Conservation (phyloP, 371 early-diverging fungal species). For the Mucor plumbeus region DNA sequence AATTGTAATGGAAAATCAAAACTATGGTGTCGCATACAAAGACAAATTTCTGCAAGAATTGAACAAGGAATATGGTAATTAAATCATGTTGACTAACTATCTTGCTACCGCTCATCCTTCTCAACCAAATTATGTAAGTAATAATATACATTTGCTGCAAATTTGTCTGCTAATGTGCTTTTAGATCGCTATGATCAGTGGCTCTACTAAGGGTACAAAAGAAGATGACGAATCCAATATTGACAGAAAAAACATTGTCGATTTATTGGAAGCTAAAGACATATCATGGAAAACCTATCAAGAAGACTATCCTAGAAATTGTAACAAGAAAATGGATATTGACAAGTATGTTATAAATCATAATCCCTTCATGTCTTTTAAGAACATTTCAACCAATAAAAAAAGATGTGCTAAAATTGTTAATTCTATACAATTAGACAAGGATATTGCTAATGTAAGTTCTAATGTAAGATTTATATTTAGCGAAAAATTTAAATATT, state of each 20-base stretch:
- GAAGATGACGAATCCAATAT: constrained; percentile 46
- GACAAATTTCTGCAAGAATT: constrained; percentile 43
- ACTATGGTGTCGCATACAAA: constrained; percentile 42
- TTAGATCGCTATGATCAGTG: constrained; percentile 52
- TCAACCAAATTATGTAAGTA: constrained; percentile 52
- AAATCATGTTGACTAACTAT: constrained; percentile 43
- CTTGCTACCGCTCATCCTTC: constrained; percentile 47
- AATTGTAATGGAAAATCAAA: constrained; percentile 57
- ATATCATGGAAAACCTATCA: constrained; percentile 72
- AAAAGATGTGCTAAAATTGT: constrained; percentile 61
- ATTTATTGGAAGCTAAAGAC: constrained; percentile 64
- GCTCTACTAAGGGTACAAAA: constrained; percentile 53
- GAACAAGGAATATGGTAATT: constrained; percentile 27
- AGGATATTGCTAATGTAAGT: constrained; percentile 40
- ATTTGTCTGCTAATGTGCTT: not conserved
- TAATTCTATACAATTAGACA: constrained; percentile 50
- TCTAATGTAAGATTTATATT: too few species aligned
- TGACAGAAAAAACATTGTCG: constrained; percentile 55
- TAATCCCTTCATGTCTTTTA: constrained; percentile 66
- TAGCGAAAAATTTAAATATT: not conserved
- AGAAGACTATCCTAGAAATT: constrained; percentile 59
- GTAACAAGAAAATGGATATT: constrained; percentile 38
- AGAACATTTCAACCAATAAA: constrained; percentile 48
- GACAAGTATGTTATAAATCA: constrained; percentile 57
- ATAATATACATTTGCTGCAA: constrained; percentile 40